Evolutionary conservation across 768 basidiomycete genomes (phyloP), one percentile per base, ranked within the genome.

Genomic region (Polyporus arcularius): DNA sequence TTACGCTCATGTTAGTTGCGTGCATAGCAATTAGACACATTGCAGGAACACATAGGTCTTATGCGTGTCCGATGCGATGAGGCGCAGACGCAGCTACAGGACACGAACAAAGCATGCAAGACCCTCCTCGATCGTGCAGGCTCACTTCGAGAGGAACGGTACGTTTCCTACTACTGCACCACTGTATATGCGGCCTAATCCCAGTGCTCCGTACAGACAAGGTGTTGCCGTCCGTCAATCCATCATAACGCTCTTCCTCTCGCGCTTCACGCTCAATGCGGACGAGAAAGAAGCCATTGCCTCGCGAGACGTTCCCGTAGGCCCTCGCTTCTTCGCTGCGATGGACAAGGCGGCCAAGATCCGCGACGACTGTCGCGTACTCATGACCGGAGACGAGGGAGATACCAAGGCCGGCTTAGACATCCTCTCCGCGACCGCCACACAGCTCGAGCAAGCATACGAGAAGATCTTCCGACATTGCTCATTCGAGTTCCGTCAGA

Each of bases 341-440:
- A 90, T 98, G 87, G 90, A 93, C 73, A 90, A 90, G 70, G 88
- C 92, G 0, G 88, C 91, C 67, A 77, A 76, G 46, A 96, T 99
- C 62, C 81, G 94, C 38, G 81, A 81, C 12, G 94, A 97, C 70
- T 97, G 95, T 71, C 79, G 87, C 48, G 85, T 94, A 2, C 79
- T 99, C 8, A 88, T 98, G 84, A 82, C 88, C 3, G 51, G 52
- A 9, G 53, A 58, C 10, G 62, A 63, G 53, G 30, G 62, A 21
- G 62, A 58, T 12, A 59, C 62, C 9, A 58, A 59, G 49, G 62
- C 62, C 64, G 97, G 96, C 3, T 74, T 92, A 47, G 96, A 98
- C 68, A 93, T 98, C 60, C 93, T 98, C 86, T 77, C 88, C 0
- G 79, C 85, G 8, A 97, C 93, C 0, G 87, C 89, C 0, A 79